Evolutionary conservation across 2,329 filamentous ascomycete species (phyloP).

Genomic region (Hyphodiscus sp.): DNA sequence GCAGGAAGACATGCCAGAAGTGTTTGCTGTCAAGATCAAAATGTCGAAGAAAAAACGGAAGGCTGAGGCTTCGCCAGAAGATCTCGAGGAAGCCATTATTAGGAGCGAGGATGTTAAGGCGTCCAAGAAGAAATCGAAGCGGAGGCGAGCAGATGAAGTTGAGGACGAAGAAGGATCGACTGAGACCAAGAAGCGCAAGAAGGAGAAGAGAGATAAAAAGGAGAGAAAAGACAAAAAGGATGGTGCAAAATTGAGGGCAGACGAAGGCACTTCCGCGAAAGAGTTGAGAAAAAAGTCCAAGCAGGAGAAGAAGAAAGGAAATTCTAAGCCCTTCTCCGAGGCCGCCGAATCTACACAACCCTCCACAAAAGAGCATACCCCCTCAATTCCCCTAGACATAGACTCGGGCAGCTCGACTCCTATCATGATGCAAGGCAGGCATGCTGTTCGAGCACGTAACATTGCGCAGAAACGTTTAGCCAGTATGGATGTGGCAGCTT

Average conservation of each 20-base stretch:
- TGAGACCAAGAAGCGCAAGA: slow-evolving; percentile 9
- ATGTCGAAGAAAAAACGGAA: slow-evolving; percentile 31
- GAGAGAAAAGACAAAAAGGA: slow-evolving; percentile 29
- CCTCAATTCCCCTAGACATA: slow-evolving; percentile 29
- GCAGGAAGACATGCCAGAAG: slow-evolving; percentile 1
- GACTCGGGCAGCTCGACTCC: slow-evolving; percentile 40
- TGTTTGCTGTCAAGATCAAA: slow-evolving; percentile 21
- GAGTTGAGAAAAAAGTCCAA: slow-evolving; percentile 33
- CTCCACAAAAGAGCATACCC: slow-evolving; percentile 20
- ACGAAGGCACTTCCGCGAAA: slow-evolving; percentile 35
- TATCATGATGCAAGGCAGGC: slow-evolving; percentile 47
- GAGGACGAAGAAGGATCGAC: slow-evolving; percentile 1
- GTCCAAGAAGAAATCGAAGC: not conserved
- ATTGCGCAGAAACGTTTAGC: slow-evolving; percentile 86
- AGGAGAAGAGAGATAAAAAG: slow-evolving; percentile 10
- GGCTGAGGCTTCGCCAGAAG: not conserved
- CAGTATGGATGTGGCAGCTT: slow-evolving; percentile 69
- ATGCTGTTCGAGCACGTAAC: slow-evolving; percentile 71
- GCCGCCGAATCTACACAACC: slow-evolving; percentile 13
- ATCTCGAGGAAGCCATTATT: not conserved
- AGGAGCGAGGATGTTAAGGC: not conserved
- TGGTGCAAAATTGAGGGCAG: slow-evolving; percentile 35
- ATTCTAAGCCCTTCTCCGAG: slow-evolving; percentile 2
- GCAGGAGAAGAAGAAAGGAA: slow-evolving; percentile 29
- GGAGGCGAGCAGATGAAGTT: not conserved